Evolutionary conservation across 2,329 filamentous ascomycete species (phyloP).

Genomic region (Hypoxylon sp.): DNA sequence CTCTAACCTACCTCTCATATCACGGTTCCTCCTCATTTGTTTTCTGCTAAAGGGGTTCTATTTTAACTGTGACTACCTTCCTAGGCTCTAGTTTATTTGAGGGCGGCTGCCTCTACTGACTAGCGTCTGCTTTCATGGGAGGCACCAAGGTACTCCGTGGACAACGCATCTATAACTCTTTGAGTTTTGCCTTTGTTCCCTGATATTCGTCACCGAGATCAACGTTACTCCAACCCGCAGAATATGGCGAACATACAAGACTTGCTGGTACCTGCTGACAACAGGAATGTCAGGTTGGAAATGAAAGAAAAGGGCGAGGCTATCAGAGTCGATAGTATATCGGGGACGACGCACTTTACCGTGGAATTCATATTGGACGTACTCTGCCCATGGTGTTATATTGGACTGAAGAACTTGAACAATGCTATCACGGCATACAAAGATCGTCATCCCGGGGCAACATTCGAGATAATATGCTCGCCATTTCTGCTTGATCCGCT

Average conservation of each 20-base stretch:
- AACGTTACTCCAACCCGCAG: background rate
- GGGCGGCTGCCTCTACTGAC: background rate
- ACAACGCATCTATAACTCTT: conserved; percentile 35
- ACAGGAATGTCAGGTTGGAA: conserved; percentile 19
- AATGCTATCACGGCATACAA: conserved; percentile 61
- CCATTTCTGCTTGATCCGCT: conserved; percentile 61
- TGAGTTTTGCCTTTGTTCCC: conserved; percentile 18
- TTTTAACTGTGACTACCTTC: background rate
- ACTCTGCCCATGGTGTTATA: conserved; percentile 68
- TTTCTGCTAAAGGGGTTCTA: background rate
- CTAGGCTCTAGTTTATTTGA: background rate
- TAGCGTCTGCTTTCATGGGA: background rate
- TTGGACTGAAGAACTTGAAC: conserved; percentile 64
- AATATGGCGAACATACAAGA: conserved; percentile 52
- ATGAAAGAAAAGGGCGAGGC: conserved; percentile 11
- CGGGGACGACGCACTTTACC: conserved; percentile 52
- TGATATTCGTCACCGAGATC: background rate
- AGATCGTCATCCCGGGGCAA: conserved; percentile 58
- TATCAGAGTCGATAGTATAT: background rate
- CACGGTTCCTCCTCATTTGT: conserved; percentile 3
- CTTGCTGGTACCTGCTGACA: conserved; percentile 48
- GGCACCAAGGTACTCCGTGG: background rate
- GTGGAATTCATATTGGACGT: conserved; percentile 66
- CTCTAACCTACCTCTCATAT: conserved; percentile 20
- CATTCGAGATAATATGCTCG: conserved; percentile 64